Percentiles rank a stretch among this genome's conserved stretches.
phyloP scores from a whole-genome alignment of 1,284 basidiomycete genomes.

The Tilletiaria anomala region DNA sequence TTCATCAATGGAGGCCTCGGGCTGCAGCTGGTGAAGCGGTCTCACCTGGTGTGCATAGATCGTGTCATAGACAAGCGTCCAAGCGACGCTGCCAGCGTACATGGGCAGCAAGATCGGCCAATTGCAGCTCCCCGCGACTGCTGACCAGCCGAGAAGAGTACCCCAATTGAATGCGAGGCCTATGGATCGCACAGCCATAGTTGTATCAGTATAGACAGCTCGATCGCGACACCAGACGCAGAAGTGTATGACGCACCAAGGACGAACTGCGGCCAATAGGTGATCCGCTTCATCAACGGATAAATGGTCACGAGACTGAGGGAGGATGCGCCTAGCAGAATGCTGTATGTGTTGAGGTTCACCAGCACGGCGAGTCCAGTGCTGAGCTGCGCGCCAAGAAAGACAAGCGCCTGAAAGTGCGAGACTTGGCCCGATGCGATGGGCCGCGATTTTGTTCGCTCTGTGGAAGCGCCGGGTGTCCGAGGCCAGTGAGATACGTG shows the following conservation, averaged over 20 bases:
- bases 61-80: constrained; percentile 93
- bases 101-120: constrained; percentile 63
- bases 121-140: constrained; percentile 65
- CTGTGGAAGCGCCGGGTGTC: constrained; percentile 38
- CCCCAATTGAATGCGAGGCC: constrained; percentile 97
- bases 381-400: constrained; percentile 68
- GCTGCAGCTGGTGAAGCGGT: background rate
- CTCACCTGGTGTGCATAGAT: constrained; percentile 90
- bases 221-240: background rate
- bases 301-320: constrained; percentile 75
- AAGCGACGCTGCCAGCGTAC: constrained; percentile 74
- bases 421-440: constrained; percentile 72
- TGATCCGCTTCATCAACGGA: constrained; percentile 93
- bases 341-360: constrained; percentile 90
- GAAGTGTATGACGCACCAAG: constrained; percentile 49
- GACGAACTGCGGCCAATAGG: constrained; percentile 81
- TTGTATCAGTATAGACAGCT: background rate
- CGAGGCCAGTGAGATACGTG: background rate
- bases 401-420: constrained; percentile 59
- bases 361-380: constrained; percentile 76
- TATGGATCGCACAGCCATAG: constrained; percentile 30
- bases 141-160: constrained; percentile 86
- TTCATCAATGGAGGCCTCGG: background rate
- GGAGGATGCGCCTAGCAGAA: constrained; percentile 77
- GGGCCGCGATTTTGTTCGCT: constrained; percentile 53